Conservation (phyloP, 1,284 basidiomycete species). For the Rhodotorula sp. region DNA sequence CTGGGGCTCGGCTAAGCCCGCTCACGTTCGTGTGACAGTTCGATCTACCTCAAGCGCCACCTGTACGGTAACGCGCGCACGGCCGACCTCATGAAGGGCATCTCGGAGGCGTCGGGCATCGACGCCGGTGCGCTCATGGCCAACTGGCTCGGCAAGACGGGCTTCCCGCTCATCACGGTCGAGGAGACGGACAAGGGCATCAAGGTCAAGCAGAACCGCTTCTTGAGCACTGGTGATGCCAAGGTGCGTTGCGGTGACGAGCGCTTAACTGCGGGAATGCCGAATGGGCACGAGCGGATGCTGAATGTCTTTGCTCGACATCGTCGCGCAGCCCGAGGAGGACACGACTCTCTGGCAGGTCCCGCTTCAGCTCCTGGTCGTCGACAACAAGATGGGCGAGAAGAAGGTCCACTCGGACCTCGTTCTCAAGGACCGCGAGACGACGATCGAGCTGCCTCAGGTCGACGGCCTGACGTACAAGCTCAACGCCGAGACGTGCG, state of each 20-base stretch:
- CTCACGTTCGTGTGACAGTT: not conserved
- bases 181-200: constrained; percentile 68
- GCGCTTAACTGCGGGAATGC: not conserved
- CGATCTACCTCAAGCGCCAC: constrained; percentile 85
- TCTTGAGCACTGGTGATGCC: constrained; percentile 80
- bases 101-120: constrained; percentile 72
- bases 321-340: constrained; percentile 61
- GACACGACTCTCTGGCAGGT: constrained; percentile 90
- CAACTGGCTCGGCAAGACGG: constrained; percentile 83
- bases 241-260: constrained; percentile 47
- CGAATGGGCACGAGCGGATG: not conserved
- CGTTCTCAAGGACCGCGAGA: constrained; percentile 56
- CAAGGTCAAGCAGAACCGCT: constrained; percentile 77
- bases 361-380: constrained; percentile 71
- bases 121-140: constrained; percentile 84
- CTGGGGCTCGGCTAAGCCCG: too few species aligned
- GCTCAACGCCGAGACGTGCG: constrained; percentile 85
- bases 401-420: constrained; percentile 68
- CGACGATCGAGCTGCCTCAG: constrained; percentile 58
- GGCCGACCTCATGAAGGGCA: constrained; percentile 86
- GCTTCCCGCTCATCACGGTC: constrained; percentile 69
- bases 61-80: constrained; percentile 84
- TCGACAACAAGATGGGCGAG: constrained; percentile 53
- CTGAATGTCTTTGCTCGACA: too few species aligned
- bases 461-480: constrained; percentile 66